A percentile compares a stretch with the other conserved stretches of the same genome.
Conservation (phyloP, 352 stramenopile species). For the Globisporangium canariense region DNA sequence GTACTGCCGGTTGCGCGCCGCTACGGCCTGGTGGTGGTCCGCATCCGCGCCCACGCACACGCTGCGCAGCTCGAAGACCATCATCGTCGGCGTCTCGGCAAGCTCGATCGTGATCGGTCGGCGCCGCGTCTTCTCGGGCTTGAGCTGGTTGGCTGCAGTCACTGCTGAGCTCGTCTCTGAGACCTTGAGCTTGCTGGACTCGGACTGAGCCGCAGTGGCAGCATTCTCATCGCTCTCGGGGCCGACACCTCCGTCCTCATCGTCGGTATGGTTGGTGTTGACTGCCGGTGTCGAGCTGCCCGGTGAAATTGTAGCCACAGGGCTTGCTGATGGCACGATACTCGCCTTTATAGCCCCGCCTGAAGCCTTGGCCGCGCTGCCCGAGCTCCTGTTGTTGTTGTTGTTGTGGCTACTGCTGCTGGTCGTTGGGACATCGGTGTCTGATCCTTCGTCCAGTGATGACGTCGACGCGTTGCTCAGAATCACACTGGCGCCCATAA, state of each 20-base stretch:
- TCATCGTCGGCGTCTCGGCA: conserved; percentile 54
- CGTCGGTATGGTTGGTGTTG: conserved; percentile 15
- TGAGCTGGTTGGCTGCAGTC: not conserved
- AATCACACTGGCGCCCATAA: conserved; percentile 48
- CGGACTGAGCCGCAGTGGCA: not conserved
- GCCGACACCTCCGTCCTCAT: conserved; percentile 10
- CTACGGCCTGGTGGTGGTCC: conserved; percentile 35
- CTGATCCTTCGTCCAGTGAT: conserved; percentile 56
- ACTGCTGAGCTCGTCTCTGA: not conserved
- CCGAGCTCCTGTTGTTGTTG: not conserved
- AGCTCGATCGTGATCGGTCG: conserved; percentile 48
- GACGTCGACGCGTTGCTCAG: conserved; percentile 47
- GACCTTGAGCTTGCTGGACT: not conserved
- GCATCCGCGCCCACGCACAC: conserved; percentile 65
- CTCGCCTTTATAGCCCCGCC: conserved; percentile 1
- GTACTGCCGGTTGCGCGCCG: conserved; percentile 64
- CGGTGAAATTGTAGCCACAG: not conserved
- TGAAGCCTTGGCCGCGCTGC: not conserved
- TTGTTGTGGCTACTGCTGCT: not conserved
- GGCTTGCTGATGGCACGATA: not conserved
- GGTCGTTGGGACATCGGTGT: conserved; percentile 23
- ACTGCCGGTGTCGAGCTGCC: not conserved
- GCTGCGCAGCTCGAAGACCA: conserved; percentile 64
- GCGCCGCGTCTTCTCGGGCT: conserved; percentile 12
- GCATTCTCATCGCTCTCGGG: conserved; percentile 2